Conservation (phyloP, 768 basidiomycete species). For the Flagelloscypha sp. region DNA sequence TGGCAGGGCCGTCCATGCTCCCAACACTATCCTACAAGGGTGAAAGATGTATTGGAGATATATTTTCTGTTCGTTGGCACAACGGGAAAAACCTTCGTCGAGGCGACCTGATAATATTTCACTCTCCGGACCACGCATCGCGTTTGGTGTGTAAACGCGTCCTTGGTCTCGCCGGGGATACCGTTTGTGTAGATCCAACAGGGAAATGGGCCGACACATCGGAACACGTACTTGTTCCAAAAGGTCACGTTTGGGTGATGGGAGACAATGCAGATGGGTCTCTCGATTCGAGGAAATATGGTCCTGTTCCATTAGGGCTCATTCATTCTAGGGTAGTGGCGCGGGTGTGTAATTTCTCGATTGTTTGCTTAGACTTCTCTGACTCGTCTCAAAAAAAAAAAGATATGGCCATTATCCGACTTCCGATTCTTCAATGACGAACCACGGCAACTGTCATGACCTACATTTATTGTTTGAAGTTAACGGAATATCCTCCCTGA, state of each 20-base stretch:
- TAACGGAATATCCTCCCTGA: slow-evolving; percentile 93
- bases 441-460: too few species aligned
- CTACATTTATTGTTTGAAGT: slow-evolving; percentile 59
- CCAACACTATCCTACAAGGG: slow-evolving; percentile 57
- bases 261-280: slow-evolving; percentile 85
- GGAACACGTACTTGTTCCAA: slow-evolving; percentile 73
- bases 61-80: slow-evolving; percentile 44
- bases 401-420: slow-evolving; percentile 37
- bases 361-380: slow-evolving; percentile 1
- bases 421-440: slow-evolving; percentile 36
- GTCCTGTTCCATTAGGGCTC: slow-evolving; percentile 79
- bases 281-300: slow-evolving; percentile 87
- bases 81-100: slow-evolving; percentile 45
- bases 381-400: slow-evolving; percentile 1
- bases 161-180: slow-evolving; percentile 84
- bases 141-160: slow-evolving; percentile 81
- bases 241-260: slow-evolving; percentile 82
- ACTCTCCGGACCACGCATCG: slow-evolving; percentile 60
- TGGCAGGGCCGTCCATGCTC: slow-evolving; percentile 72
- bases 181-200: slow-evolving; percentile 83
- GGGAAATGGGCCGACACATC: slow-evolving; percentile 52
- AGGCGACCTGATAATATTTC: slow-evolving; percentile 70
- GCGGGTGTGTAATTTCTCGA: slow-evolving; percentile 37
- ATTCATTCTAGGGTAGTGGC: slow-evolving; percentile 61
- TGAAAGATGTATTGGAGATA: slow-evolving; percentile 59